Conservation (phyloP, 176 grass and related monocot species). For the Echinochloa phyllopogon region DNA sequence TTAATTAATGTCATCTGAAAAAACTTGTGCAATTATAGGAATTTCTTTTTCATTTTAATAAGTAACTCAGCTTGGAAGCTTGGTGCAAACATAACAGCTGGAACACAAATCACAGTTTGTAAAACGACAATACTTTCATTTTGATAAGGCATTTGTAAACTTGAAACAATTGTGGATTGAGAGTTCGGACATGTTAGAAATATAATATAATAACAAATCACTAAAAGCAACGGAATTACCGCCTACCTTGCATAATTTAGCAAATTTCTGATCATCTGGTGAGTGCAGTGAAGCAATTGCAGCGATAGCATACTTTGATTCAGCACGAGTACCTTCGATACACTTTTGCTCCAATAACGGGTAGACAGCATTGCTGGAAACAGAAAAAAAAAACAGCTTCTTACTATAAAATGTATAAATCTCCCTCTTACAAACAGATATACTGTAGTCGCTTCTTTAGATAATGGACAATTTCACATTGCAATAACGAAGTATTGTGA, state of each 20-base stretch:
- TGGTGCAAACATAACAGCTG: constrained; percentile 15
- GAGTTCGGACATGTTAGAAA: background rate
- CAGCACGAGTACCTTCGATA: constrained; percentile 86
- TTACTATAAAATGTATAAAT: background rate
- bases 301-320: constrained; percentile 82
- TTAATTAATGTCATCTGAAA: background rate
- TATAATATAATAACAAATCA: background rate
- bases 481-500: background rate
- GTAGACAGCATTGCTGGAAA: constrained; percentile 67
- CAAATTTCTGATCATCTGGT: constrained; percentile 58
- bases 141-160: constrained; percentile 25
- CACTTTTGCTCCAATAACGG: constrained; percentile 83
- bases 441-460: background rate
- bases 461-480: background rate
- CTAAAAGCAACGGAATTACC: constrained; percentile 10
- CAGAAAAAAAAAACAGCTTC: constrained; percentile 35
- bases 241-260: constrained; percentile 68
- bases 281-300: constrained; percentile 70
- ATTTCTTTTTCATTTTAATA: constrained; percentile 13
- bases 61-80: background rate
- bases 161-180: constrained; percentile 29
- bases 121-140: background rate
- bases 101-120: background rate
- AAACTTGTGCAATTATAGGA: background rate
- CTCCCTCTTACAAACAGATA: background rate